A percentile compares a stretch with the other conserved stretches of the same genome.
Evolutionary conservation across 192 early-diverging fungal genomes (phyloP).

Genomic region (Globomyces pollinis-pini): DNA sequence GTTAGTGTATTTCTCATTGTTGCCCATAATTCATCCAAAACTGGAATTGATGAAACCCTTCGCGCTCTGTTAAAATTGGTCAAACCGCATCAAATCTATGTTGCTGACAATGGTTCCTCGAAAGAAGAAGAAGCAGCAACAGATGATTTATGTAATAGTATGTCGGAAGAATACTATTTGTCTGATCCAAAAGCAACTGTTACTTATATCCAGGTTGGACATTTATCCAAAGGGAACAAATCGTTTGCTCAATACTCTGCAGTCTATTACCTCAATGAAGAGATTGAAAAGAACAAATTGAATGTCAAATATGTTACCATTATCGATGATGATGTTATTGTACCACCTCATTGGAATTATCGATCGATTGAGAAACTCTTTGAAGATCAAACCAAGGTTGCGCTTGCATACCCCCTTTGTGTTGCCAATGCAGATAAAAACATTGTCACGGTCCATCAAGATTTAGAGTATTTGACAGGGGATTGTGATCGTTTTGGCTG

Average conservation of each 20-base stretch:
- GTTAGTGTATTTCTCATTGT: conserved; percentile 14
- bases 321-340: conserved; percentile 17
- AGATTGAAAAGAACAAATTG: not conserved
- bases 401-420: conserved; percentile 10
- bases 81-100: conserved; percentile 12
- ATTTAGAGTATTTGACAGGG: conserved; percentile 17
- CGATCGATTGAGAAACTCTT: not conserved
- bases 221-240: conserved; percentile 13
- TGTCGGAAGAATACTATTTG: conserved; percentile 14
- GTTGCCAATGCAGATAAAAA: not conserved
- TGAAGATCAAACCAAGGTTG: not conserved
- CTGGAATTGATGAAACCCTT: conserved; percentile 8
- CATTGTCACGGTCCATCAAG: conserved; percentile 5
- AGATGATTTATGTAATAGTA: not conserved
- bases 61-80: conserved; percentile 6
- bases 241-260: conserved; percentile 13
- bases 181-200: not conserved
- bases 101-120: conserved; percentile 20
- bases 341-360: not conserved
- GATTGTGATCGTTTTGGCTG: conserved; percentile 5
- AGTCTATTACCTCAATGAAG: conserved; percentile 3
- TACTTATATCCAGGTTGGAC: conserved; percentile 1
- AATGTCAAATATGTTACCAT: conserved; percentile 13
- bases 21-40: conserved; percentile 19
- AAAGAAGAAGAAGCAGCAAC: conserved; percentile 13